Evolutionary conservation across 495 filamentous ascomycete species (phyloP).

Genomic region (Friedmanniomyces endolithicus): DNA sequence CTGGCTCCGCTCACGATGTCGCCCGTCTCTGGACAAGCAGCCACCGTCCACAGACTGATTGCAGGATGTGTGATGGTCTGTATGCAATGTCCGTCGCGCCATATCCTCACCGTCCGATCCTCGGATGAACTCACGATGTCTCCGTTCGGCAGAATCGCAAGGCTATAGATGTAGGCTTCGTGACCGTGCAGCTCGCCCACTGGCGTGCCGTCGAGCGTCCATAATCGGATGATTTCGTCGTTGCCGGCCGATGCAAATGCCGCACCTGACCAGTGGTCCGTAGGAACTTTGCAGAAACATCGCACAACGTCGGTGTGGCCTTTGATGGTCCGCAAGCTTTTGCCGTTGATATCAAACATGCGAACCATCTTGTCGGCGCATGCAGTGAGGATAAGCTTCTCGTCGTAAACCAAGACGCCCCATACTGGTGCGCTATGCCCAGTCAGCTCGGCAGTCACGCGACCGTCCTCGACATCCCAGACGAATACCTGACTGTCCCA

Average conservation of each 20-base stretch:
- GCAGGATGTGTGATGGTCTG: constrained; percentile 97
- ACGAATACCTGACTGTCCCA: constrained; percentile 82
- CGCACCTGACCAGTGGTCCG: constrained; percentile 61
- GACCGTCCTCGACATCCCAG: constrained; percentile 59
- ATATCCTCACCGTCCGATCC: constrained; percentile 82
- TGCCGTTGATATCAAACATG: constrained; percentile 58
- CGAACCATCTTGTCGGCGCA: constrained; percentile 84
- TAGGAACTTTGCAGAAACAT: constrained; percentile 71
- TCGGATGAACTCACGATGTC: constrained; percentile 87
- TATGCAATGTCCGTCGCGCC: constrained; percentile 68
- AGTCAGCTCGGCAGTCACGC: constrained; percentile 49
- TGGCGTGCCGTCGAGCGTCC: constrained; percentile 61
- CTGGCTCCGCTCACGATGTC: constrained; percentile 90
- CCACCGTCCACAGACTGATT: constrained; percentile 90
- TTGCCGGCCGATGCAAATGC: constrained; percentile 85
- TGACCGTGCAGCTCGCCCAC: constrained; percentile 71
- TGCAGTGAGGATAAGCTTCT: constrained; percentile 69
- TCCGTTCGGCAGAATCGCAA: constrained; percentile 63
- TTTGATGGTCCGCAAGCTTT: constrained; percentile 51
- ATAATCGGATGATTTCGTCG: constrained; percentile 73
- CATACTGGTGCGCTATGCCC: constrained; percentile 76
- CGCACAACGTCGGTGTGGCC: constrained; percentile 71
- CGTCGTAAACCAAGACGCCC: constrained; percentile 76
- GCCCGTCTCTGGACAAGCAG: constrained; percentile 64
- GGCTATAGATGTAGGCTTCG: constrained; percentile 89